Evolutionary conservation across 2,329 filamentous ascomycete genomes (phyloP).

Genomic region (Geosmithia putterillii): DNA sequence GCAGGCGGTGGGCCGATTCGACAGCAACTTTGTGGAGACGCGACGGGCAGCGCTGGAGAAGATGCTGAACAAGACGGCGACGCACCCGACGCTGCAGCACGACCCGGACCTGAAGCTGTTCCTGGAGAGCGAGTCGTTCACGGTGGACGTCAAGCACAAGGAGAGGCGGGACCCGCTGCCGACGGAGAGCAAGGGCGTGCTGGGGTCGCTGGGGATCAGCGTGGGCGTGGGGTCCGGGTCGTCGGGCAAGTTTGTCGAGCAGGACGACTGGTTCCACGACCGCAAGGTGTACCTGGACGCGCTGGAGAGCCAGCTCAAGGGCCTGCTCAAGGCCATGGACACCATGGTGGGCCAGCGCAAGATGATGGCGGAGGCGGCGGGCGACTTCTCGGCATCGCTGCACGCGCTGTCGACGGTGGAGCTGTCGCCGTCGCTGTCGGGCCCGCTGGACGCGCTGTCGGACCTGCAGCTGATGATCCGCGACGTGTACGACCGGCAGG

Average conservation of each 20-base stretch:
- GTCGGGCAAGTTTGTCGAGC: conserved; percentile 95
- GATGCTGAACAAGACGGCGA: conserved; percentile 93
- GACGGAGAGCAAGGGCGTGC: conserved; percentile 84
- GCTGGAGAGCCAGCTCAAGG: conserved; percentile 81
- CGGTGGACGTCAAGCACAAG: conserved; percentile 94
- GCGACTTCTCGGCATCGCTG: conserved; percentile 87
- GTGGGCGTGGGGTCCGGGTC: conserved; percentile 61
- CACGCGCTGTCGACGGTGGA: conserved; percentile 88
- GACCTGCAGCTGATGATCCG: conserved; percentile 88
- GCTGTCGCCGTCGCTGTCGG: conserved; percentile 76
- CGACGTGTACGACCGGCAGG: conserved; percentile 92
- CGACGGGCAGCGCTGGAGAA: conserved; percentile 83
- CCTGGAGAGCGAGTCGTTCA: conserved; percentile 91
- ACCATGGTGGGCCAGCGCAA: conserved; percentile 86
- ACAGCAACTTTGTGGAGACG: conserved; percentile 92
- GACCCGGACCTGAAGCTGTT: conserved; percentile 93
- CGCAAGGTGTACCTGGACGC: conserved; percentile 90
- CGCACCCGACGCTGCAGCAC: conserved; percentile 81
- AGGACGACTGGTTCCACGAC: conserved; percentile 99
- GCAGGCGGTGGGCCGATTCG: conserved; percentile 91
- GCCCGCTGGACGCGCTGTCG: conserved; percentile 80
- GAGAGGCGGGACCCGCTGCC: conserved; percentile 80
- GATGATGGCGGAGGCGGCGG: conserved; percentile 83
- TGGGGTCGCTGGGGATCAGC: conserved; percentile 71
- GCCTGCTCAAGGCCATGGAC: conserved; percentile 86